Evolutionary conservation across 306 rosid genomes (phyloP).

Genomic region (Nissolia schottii): DNA sequence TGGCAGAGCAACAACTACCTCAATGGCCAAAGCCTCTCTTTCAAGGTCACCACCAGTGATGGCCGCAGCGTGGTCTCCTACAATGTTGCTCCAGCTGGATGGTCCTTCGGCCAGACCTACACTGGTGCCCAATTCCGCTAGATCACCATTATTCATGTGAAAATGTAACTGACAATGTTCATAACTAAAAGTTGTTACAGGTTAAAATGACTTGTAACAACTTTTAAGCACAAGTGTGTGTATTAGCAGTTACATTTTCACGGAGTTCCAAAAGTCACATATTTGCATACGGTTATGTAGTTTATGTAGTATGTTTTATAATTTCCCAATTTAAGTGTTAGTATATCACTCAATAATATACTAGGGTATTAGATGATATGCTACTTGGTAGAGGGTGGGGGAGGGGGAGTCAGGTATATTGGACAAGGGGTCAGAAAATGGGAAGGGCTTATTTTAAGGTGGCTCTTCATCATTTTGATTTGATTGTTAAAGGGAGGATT

Average conservation of each 20-base stretch:
- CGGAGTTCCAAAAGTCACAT: background rate
- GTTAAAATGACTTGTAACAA: too few relatives aligned
- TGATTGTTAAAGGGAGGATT: conserved; percentile 19
- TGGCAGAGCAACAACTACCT: conserved; percentile 95
- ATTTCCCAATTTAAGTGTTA: conserved; percentile 11
- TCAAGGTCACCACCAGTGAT: conserved; percentile 87
- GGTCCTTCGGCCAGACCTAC: conserved; percentile 98
- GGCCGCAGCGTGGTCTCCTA: conserved; percentile 62
- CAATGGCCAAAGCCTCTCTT: conserved; percentile 83
- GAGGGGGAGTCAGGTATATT: background rate
- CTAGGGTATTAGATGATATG: conserved; percentile 79
- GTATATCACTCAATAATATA: conserved; percentile 52
- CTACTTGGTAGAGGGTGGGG: conserved; percentile 25
- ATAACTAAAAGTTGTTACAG: too few relatives aligned
- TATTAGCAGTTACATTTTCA: too few relatives aligned
- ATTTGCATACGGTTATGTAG: background rate
- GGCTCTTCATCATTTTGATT: conserved; percentile 48
- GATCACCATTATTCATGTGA: background rate
- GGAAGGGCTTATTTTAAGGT: conserved; percentile 61
- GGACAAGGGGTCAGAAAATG: conserved; percentile 32
- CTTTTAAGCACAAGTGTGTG: too few relatives aligned
- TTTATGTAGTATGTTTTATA: background rate
- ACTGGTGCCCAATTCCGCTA: conserved; percentile 80
- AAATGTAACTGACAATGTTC: too few relatives aligned
- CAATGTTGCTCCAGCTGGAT: conserved; percentile 71